A percentile compares a stretch with the other conserved stretches of the same genome.
phyloP scores from a whole-genome alignment of 1,284 basidiomycete genomes.

The Trichosporon sp. region DNA sequence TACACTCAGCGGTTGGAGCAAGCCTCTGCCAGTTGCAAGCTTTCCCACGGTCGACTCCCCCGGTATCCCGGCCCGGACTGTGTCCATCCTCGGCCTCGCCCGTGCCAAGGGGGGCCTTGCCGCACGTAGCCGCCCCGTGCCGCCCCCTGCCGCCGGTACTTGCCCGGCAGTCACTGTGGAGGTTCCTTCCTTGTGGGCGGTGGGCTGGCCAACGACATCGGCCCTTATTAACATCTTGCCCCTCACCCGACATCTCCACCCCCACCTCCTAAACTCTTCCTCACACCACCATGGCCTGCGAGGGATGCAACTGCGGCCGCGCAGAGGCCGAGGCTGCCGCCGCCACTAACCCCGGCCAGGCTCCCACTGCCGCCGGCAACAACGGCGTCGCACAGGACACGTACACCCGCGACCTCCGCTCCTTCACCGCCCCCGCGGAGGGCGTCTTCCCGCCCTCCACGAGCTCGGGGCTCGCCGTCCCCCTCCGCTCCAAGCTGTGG shows the following conservation, averaged over 20 bases:
- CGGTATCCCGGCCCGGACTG: neutral
- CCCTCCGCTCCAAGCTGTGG: constrained; percentile 44
- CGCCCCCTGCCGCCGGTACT: neutral
- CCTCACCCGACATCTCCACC: neutral
- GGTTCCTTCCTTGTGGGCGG: neutral
- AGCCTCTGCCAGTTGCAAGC: too few species aligned
- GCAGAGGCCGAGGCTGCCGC: neutral
- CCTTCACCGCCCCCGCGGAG: constrained; percentile 40
- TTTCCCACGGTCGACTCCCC: neutral
- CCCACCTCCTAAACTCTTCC: neutral
- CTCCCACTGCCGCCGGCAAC: constrained; percentile 34
- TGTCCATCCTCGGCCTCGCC: neutral
- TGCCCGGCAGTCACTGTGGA: neutral
- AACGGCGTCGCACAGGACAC: constrained; percentile 9
- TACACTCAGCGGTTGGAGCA: too few species aligned
- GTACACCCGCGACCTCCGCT: constrained; percentile 24
- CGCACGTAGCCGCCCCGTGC: neutral
- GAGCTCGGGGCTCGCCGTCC: constrained; percentile 25
- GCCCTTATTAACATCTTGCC: neutral
- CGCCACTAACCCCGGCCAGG: too few species aligned
- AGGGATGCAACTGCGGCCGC: neutral
- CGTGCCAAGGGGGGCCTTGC: neutral
- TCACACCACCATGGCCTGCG: neutral
- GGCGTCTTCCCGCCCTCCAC: constrained; percentile 20
- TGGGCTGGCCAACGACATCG: neutral